Conservation (phyloP, 257 asterid species). For the Nicotiana undulata region DNA sequence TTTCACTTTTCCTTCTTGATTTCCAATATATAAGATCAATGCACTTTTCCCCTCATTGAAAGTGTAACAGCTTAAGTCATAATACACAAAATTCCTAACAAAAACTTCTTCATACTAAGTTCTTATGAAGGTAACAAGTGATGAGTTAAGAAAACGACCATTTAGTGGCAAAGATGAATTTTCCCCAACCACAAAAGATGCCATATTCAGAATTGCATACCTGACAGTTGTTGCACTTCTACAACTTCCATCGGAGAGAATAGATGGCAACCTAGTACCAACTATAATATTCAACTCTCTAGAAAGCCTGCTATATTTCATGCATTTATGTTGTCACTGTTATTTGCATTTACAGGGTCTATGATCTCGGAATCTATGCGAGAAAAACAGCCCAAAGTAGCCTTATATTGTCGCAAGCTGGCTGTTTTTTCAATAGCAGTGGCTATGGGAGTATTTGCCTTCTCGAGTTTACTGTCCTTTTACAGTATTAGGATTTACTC, state of each 20-base stretch:
- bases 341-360: slow-evolving; percentile 1
- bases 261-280: not conserved
- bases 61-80: not conserved
- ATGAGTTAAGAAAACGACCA: not conserved
- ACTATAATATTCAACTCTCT: not conserved
- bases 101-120: not conserved
- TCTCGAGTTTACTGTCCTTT: not conserved
- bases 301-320: not conserved
- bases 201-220: not conserved
- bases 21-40: not conserved
- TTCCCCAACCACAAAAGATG: not conserved
- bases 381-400: not conserved
- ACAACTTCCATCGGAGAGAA: slow-evolving; percentile 1
- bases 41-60: not conserved
- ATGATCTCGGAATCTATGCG: not conserved
- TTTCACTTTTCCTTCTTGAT: not conserved
- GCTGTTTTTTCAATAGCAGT: not conserved
- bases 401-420: not conserved
- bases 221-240: not conserved
- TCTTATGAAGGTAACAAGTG: not conserved
- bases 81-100: too few relatives aligned
- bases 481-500: not conserved
- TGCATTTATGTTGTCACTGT: not conserved
- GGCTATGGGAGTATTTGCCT: not conserved
- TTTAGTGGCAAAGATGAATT: not conserved